These are phyloP conservation scores for Lodderomyces theae DNA, from an alignment of 1,139 yeast genomes.

Conservation along the genomic window DNA sequence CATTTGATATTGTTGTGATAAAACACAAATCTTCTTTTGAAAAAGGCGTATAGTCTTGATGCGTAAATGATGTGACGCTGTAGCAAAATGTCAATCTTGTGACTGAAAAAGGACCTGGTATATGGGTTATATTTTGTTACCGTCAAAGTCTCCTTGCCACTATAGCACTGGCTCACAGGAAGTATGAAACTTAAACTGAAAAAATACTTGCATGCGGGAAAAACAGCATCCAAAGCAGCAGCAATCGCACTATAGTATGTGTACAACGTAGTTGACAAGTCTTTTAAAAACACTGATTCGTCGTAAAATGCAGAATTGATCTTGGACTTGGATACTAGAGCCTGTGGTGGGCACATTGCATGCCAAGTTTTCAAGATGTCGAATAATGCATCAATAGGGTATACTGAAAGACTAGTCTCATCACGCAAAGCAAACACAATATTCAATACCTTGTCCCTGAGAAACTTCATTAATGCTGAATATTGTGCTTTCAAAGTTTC, in stretches of 20 bases:
- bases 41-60: conserved; percentile 26
- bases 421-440: conserved; percentile 16
- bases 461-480: conserved; percentile 14
- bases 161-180: conserved; percentile 16
- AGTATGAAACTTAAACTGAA: conserved; percentile 24
- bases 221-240: conserved; percentile 25
- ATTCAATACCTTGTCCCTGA: conserved; percentile 15
- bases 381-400: conserved; percentile 20
- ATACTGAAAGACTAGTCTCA: conserved; percentile 19
- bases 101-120: conserved; percentile 12
- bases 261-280: conserved; percentile 22
- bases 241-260: conserved; percentile 26
- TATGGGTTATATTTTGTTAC: conserved; percentile 14
- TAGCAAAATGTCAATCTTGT: conserved; percentile 17
- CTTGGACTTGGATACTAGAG: conserved; percentile 13
- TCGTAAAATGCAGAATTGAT: conserved; percentile 4
- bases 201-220: conserved; percentile 25
- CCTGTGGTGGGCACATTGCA: conserved; percentile 22
- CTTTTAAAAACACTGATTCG: conserved; percentile 18
- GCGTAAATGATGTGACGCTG: conserved; percentile 29
- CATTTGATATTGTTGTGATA: conserved; percentile 21
- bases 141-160: conserved; percentile 16
- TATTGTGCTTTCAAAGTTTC: conserved; percentile 14
- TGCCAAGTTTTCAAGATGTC: conserved; percentile 25
- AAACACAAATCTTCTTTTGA: conserved; percentile 22